These are phyloP conservation scores for Xylaria scruposa DNA, from an alignment of 495 filamentous ascomycete species.

Conservation along the genomic window DNA sequence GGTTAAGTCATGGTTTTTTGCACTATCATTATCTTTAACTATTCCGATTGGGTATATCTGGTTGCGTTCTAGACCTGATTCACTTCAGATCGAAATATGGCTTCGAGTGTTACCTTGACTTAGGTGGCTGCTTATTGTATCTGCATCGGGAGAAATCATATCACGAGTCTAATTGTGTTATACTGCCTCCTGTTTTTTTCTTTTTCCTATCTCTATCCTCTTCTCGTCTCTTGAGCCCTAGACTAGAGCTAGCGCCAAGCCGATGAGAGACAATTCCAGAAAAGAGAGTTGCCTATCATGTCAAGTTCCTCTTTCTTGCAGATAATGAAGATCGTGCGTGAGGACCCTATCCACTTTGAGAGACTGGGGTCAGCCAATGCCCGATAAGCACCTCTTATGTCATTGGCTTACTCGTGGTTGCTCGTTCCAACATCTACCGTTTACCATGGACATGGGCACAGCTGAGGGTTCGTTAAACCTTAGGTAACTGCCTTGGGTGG, in stretches of 20 bases:
- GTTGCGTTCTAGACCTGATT: not conserved
- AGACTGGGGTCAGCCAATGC: slow-evolving; percentile 9
- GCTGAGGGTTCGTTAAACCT: not conserved
- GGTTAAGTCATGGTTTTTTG: too few relatives aligned
- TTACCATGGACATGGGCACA: slow-evolving; percentile 4
- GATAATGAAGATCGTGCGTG: slow-evolving; percentile 10
- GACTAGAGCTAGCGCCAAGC: not conserved
- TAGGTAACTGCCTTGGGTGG: not conserved
- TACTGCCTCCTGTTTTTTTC: not conserved
- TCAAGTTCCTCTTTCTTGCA: not conserved
- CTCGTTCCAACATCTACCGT: slow-evolving; percentile 1
- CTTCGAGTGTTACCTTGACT: not conserved
- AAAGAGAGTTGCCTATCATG: not conserved
- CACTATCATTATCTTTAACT: too few relatives aligned
- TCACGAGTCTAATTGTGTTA: too few relatives aligned
- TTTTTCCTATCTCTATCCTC: not conserved
- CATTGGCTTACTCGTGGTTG: slow-evolving; percentile 5
- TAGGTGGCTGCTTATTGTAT: too few relatives aligned
- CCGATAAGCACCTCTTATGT: slow-evolving; percentile 18
- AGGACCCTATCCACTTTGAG: slow-evolving; percentile 5
- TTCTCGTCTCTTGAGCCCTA: not conserved
- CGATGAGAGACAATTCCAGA: not conserved
- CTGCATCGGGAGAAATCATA: not conserved
- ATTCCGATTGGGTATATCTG: too few relatives aligned
- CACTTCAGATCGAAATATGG: not conserved